Evolutionary conservation across 768 basidiomycete genomes (phyloP).

Genomic region (Omphalotus guepiniiformis): DNA sequence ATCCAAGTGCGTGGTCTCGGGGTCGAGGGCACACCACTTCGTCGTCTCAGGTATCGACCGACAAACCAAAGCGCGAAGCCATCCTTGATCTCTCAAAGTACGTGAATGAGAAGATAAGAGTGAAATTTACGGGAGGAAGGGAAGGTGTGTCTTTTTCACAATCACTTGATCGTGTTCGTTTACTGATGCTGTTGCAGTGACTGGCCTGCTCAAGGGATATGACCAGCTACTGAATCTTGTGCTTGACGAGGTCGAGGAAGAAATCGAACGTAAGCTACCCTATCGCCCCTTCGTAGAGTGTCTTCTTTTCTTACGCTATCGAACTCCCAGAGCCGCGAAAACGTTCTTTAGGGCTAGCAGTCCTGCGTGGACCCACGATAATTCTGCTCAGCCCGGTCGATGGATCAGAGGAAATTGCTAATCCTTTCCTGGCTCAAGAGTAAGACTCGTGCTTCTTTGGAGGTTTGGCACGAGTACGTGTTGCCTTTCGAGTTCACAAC

Average conservation of each 20-base stretch:
- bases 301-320: slow-evolving; percentile 10
- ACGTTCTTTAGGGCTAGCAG: slow-evolving; percentile 76
- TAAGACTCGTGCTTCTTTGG: slow-evolving; percentile 20
- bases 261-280: slow-evolving; percentile 60
- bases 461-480: background rate
- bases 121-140: slow-evolving; percentile 97
- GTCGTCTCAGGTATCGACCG: slow-evolving; percentile 43
- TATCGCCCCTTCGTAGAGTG: slow-evolving; percentile 8
- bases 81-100: slow-evolving; percentile 96
- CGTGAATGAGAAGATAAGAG: slow-evolving; percentile 84
- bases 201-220: slow-evolving; percentile 89
- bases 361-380: slow-evolving; percentile 91
- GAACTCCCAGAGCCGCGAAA: slow-evolving; percentile 63
- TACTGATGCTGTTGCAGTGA: slow-evolving; percentile 49
- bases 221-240: slow-evolving; percentile 97
- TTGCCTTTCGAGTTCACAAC: too few species aligned
- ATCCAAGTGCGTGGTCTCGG: background rate
- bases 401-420: slow-evolving; percentile 90
- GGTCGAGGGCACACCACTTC: slow-evolving; percentile 35
- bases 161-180: slow-evolving; percentile 4
- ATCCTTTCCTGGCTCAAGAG: slow-evolving; percentile 79
- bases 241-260: slow-evolving; percentile 91
- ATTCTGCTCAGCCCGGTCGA: slow-evolving; percentile 93
- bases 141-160: slow-evolving; percentile 58
- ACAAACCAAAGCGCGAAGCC: slow-evolving; percentile 88